Evolutionary conservation across 2,329 filamentous ascomycete genomes (phyloP).

Genomic region (Sarocladium strictum): DNA sequence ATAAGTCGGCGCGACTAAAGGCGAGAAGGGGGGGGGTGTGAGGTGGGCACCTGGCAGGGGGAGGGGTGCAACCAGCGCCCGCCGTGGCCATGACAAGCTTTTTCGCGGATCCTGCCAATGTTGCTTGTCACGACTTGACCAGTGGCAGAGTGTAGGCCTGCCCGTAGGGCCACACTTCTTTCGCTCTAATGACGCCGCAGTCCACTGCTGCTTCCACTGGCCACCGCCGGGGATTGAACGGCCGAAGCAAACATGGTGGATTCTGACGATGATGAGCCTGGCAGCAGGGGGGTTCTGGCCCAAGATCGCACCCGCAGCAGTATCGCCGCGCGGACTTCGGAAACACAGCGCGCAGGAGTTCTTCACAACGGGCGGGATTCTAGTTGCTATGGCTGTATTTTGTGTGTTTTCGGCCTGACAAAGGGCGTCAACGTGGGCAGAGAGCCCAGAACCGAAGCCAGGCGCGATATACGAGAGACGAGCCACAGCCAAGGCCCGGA

Average conservation of each 20-base stretch:
- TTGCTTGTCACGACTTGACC: slow-evolving; percentile 4
- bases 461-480: slow-evolving; percentile 3
- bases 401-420: no score
- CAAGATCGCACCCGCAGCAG: not conserved
- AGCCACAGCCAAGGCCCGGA: slow-evolving; percentile 5
- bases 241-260: not conserved
- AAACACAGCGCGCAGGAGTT: not conserved
- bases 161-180: not conserved
- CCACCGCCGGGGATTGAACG: not conserved
- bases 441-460: not conserved
- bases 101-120: slow-evolving; percentile 8
- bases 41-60: slow-evolving; percentile 1
- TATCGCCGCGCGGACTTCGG: not conserved
- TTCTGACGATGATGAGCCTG: not conserved
- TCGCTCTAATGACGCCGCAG: not conserved
- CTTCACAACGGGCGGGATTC: not conserved
- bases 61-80: not conserved
- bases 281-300: not conserved
- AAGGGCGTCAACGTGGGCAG: no score
- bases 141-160: not conserved
- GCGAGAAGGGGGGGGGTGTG: slow-evolving; percentile 8
- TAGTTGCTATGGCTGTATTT: no score
- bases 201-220: not conserved
- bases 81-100: slow-evolving; percentile 3
- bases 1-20: slow-evolving; percentile 9